Percentiles rank a stretch among this genome's conserved stretches.
These are phyloP conservation scores for Stachybotrys chartarum DNA, from an alignment of 2,329 filamentous ascomycete species.

Conservation along the genomic window DNA sequence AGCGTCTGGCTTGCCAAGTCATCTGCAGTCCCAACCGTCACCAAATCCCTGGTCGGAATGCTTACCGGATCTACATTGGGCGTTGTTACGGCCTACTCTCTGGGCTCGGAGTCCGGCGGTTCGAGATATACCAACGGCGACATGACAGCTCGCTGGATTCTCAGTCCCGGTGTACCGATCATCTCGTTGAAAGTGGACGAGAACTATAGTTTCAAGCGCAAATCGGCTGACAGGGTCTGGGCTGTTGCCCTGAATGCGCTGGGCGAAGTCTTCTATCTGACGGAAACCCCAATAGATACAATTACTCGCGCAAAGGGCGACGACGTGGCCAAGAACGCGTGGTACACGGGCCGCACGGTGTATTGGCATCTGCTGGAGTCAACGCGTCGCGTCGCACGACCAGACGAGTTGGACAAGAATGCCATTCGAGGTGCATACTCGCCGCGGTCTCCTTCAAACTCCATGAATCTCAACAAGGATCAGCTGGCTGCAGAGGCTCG, in stretches of 20 bases:
- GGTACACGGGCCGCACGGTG: slow-evolving; percentile 71
- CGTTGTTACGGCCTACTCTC: slow-evolving; percentile 72
- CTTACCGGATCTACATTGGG: slow-evolving; percentile 78
- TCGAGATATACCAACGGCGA: slow-evolving; percentile 64
- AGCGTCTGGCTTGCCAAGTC: slow-evolving; percentile 90
- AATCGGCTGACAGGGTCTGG: slow-evolving; percentile 68
- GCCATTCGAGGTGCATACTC: slow-evolving; percentile 69
- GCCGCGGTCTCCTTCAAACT: slow-evolving; percentile 68
- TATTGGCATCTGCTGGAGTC: slow-evolving; percentile 76
- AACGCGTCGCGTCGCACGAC: slow-evolving; percentile 63
- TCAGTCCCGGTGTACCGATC: slow-evolving; percentile 90
- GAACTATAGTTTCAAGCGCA: slow-evolving; percentile 65
- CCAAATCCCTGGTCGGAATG: slow-evolving; percentile 73
- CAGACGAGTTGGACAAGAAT: slow-evolving; percentile 66
- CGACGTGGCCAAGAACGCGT: slow-evolving; percentile 60
- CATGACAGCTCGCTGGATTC: slow-evolving; percentile 79
- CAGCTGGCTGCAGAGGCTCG: slow-evolving; percentile 70
- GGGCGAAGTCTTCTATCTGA: slow-evolving; percentile 84
- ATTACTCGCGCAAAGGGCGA: slow-evolving; percentile 41
- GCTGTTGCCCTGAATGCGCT: slow-evolving; percentile 90
- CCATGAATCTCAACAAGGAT: slow-evolving; percentile 61
- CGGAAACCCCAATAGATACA: slow-evolving; percentile 56
- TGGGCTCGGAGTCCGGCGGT: slow-evolving; percentile 53
- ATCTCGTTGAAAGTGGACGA: slow-evolving; percentile 79
- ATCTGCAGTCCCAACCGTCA: slow-evolving; percentile 59